phyloP scores from a whole-genome alignment of 2,329 filamentous ascomycete genomes.

The Pezicula neosporulosa region DNA sequence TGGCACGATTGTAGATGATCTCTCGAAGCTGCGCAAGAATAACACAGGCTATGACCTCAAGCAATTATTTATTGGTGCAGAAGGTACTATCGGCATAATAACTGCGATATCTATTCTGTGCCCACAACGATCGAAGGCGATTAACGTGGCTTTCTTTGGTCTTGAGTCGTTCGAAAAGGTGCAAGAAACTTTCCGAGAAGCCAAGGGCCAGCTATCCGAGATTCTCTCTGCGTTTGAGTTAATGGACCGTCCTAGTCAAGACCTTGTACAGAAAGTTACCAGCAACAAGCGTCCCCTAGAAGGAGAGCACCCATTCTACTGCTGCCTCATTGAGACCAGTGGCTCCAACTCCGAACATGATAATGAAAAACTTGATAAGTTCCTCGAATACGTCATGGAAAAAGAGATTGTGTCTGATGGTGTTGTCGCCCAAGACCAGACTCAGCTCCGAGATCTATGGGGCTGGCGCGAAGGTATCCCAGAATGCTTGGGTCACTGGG shows the following conservation, averaged over 20 bases:
- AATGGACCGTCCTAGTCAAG: slow-evolving; percentile 85
- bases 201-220: slow-evolving; percentile 86
- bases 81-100: slow-evolving; percentile 93
- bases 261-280: slow-evolving; percentile 70
- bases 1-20: slow-evolving; percentile 86
- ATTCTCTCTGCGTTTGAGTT: slow-evolving; percentile 97
- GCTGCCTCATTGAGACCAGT: slow-evolving; percentile 93
- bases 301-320: slow-evolving; percentile 87
- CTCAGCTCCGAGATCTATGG: slow-evolving; percentile 84
- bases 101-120: slow-evolving; percentile 88
- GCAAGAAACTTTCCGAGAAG: slow-evolving; percentile 80
- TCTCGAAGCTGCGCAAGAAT: slow-evolving; percentile 89
- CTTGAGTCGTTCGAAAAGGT: slow-evolving; percentile 88
- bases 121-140: slow-evolving; percentile 79
- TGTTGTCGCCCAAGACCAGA: slow-evolving; percentile 89
- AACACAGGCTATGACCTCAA: slow-evolving; percentile 98
- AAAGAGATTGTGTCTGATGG: slow-evolving; percentile 85
- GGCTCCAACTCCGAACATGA: slow-evolving; percentile 94
- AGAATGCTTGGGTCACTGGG: slow-evolving; percentile 84
- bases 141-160: slow-evolving; percentile 94
- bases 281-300: slow-evolving; percentile 79
- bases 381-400: slow-evolving; percentile 89
- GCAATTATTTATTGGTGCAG: slow-evolving; percentile 92
- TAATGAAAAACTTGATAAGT: slow-evolving; percentile 82
- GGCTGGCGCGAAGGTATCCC: slow-evolving; percentile 90